phyloP scores from a whole-genome alignment of 306 rosid genomes.

The Citrullus amarus region DNA sequence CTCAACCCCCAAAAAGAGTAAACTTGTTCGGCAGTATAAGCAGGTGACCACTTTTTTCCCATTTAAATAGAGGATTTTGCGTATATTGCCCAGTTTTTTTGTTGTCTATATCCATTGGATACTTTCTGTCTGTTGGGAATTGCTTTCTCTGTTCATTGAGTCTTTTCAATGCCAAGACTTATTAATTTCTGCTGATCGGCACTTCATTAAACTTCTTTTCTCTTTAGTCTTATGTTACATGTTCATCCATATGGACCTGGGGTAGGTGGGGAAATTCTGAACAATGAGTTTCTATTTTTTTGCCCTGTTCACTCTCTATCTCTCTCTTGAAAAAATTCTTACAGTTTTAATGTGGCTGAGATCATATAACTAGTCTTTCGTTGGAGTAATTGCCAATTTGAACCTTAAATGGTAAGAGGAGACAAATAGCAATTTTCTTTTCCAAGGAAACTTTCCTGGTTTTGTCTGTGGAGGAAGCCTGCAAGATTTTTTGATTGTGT shows the following conservation, averaged over 20 bases:
- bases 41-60: slow-evolving; percentile 46
- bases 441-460: not conserved
- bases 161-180: not conserved
- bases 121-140: not conserved
- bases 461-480: not conserved
- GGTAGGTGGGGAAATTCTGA: not conserved
- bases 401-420: not conserved
- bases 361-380: not conserved
- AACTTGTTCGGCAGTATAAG: slow-evolving; percentile 61
- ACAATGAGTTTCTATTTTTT: not conserved
- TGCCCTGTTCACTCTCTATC: not conserved
- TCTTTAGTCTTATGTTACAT: not conserved
- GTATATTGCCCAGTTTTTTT: not conserved
- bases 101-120: not conserved
- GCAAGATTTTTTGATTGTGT: not conserved
- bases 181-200: not conserved
- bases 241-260: not conserved
- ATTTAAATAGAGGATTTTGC: not conserved
- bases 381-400: not conserved
- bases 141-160: not conserved
- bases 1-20: slow-evolving; percentile 84
- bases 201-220: not conserved
- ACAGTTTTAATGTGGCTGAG: not conserved
- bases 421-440: not conserved
- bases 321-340: not conserved